phyloP scores from a whole-genome alignment of 345 rosid genomes.

The Dimocarpus longan region DNA sequence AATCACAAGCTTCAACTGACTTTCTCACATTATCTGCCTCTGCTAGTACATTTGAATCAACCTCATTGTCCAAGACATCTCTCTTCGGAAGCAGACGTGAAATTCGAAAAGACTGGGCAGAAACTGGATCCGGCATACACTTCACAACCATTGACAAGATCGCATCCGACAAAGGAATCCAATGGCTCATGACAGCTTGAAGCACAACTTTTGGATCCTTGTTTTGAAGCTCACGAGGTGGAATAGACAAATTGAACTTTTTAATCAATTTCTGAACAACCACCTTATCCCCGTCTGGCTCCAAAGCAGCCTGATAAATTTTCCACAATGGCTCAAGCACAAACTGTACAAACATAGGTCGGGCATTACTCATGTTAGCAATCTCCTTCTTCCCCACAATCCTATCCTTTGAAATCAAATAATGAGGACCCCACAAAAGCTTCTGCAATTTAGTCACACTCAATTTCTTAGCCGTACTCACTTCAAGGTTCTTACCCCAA shows the following conservation, averaged over 20 bases:
- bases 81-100: slow-evolving; percentile 79
- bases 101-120: slow-evolving; percentile 69
- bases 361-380: slow-evolving; percentile 57
- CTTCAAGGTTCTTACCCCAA: slow-evolving; percentile 83
- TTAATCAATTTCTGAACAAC: slow-evolving; percentile 71
- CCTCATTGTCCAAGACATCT: slow-evolving; percentile 44
- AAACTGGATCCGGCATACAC: slow-evolving; percentile 79
- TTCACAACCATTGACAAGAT: slow-evolving; percentile 87
- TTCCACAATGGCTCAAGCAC: slow-evolving; percentile 96
- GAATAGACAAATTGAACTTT: slow-evolving; percentile 65
- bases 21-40: slow-evolving; percentile 77
- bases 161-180: slow-evolving; percentile 93
- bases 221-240: slow-evolving; percentile 83
- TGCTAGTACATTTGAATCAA: slow-evolving; percentile 49
- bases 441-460: slow-evolving; percentile 63
- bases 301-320: slow-evolving; percentile 75
- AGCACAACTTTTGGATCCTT: slow-evolving; percentile 84
- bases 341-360: slow-evolving; percentile 95
- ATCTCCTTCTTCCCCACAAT: slow-evolving; percentile 79
- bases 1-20: slow-evolving; percentile 77
- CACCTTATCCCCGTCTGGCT: slow-evolving; percentile 63
- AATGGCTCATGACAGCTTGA: slow-evolving; percentile 82
- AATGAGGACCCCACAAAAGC: slow-evolving; percentile 92
- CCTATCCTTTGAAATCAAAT: slow-evolving; percentile 64
- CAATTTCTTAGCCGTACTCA: slow-evolving; percentile 54